Conservation (phyloP, 2,329 filamentous ascomycete genomes). For the Basipetospora chlamydospora region DNA sequence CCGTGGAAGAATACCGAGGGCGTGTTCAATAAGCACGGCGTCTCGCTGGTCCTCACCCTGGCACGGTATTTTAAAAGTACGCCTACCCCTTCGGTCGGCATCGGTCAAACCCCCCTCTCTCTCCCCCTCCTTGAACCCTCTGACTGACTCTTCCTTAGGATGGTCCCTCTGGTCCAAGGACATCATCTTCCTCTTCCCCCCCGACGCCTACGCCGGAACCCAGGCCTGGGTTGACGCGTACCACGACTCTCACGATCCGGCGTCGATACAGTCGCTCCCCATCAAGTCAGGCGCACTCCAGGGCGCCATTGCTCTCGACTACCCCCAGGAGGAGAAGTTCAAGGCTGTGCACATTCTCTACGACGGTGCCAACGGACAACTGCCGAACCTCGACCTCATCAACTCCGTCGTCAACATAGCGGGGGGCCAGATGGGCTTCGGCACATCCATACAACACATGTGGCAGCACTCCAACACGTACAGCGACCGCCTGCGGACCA, state of each 20-base stretch:
- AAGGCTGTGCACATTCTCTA: constrained; percentile 84
- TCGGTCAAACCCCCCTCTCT: not conserved
- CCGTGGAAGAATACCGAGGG: constrained; percentile 74
- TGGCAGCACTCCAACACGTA: constrained; percentile 72
- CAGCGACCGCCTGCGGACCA: constrained; percentile 66
- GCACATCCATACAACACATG: constrained; percentile 73
- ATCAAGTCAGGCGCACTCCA: constrained; percentile 90
- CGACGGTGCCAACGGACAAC: constrained; percentile 87
- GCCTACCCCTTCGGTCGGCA: constrained; percentile 13
- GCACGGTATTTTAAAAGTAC: constrained; percentile 84
- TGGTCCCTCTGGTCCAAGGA: constrained; percentile 99
- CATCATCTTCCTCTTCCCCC: constrained; percentile 80
- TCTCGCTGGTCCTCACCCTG: constrained; percentile 73
- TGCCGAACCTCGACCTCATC: constrained; percentile 90
- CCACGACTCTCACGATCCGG: constrained; percentile 69
- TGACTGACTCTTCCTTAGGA: constrained; percentile 26
- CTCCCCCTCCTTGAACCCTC: not conserved
- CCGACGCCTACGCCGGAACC: constrained; percentile 77
- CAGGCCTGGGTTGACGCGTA: constrained; percentile 98
- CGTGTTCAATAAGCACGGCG: constrained; percentile 70
- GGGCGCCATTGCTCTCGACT: constrained; percentile 86
- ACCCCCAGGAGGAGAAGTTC: constrained; percentile 71
- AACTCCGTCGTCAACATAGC: constrained; percentile 87
- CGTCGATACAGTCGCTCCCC: constrained; percentile 58
- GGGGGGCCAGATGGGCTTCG: constrained; percentile 81